These are phyloP conservation scores for Leccinum subtestaceum DNA, from an alignment of 768 basidiomycete genomes.

Conservation along the genomic window DNA sequence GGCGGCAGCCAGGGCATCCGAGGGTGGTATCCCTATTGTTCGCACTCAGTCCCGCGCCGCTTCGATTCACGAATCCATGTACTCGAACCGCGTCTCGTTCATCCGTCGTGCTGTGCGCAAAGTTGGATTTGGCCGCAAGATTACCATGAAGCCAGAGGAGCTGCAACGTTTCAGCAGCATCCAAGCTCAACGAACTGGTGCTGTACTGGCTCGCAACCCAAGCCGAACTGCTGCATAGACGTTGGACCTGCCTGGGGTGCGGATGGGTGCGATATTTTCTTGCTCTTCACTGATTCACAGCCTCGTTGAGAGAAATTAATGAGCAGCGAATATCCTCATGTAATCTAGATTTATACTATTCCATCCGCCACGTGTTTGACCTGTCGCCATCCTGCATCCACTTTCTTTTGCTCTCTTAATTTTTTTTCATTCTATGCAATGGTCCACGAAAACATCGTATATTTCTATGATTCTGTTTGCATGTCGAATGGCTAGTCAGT, in stretches of 20 bases:
- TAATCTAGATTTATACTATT: slow-evolving; percentile 33
- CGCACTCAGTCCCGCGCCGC: slow-evolving; percentile 89
- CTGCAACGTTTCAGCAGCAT: slow-evolving; percentile 83
- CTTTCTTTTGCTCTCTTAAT: slow-evolving; percentile 17
- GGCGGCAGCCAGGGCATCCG: slow-evolving; percentile 33
- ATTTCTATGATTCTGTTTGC: slow-evolving; percentile 10
- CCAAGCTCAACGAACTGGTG: slow-evolving; percentile 77
- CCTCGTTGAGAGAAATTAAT: slow-evolving; percentile 17
- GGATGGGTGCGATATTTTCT: slow-evolving; percentile 22
- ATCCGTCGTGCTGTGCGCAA: slow-evolving; percentile 84
- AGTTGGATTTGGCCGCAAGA: slow-evolving; percentile 83
- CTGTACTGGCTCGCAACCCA: slow-evolving; percentile 74
- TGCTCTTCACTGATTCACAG: slow-evolving; percentile 19
- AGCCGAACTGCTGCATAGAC: slow-evolving; percentile 54
- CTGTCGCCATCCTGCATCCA: slow-evolving; percentile 19
- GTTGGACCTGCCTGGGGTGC: slow-evolving; percentile 3
- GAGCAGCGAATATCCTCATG: slow-evolving; percentile 32
- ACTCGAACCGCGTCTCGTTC: slow-evolving; percentile 94
- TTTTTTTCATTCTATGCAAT: slow-evolving; percentile 13
- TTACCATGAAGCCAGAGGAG: slow-evolving; percentile 81
- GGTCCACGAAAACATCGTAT: slow-evolving; percentile 18
- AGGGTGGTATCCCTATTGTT: slow-evolving; percentile 61
- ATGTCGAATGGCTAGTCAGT: slow-evolving; percentile 1
- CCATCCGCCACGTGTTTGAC: slow-evolving; percentile 11
- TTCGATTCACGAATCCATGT: slow-evolving; percentile 87